Conservation (phyloP, 441 rosid species). For the Corymbia citriodora region DNA sequence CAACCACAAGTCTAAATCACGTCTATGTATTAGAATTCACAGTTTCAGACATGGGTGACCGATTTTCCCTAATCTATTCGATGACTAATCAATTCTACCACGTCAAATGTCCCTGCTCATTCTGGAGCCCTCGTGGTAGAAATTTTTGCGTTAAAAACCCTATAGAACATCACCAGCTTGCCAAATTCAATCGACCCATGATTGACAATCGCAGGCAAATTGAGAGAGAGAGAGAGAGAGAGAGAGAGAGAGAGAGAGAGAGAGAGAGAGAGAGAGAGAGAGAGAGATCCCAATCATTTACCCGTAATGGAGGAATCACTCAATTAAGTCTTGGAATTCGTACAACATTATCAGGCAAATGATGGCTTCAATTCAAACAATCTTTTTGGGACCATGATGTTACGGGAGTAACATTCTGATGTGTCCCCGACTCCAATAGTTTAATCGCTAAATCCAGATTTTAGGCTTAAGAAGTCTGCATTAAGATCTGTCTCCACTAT, state of each 20-base stretch:
- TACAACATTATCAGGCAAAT: neutral
- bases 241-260: neutral
- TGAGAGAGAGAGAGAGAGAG: neutral
- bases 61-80: neutral
- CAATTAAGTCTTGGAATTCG: neutral
- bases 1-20: neutral
- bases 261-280: neutral
- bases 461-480: neutral
- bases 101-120: neutral
- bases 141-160: neutral
- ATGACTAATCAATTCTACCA: neutral
- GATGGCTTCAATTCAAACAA: neutral
- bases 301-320: neutral
- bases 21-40: neutral
- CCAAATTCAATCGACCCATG: neutral
- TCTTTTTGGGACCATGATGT: neutral
- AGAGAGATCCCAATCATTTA: neutral
- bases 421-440: neutral
- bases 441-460: neutral
- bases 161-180: neutral
- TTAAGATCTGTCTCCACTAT: neutral
- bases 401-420: neutral
- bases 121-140: neutral
- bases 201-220: neutral
- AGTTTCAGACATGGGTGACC: neutral